Base-by-base conservation (phyloP, 129 eudicot species). In the Gnaphalium uliginosum region DNA sequence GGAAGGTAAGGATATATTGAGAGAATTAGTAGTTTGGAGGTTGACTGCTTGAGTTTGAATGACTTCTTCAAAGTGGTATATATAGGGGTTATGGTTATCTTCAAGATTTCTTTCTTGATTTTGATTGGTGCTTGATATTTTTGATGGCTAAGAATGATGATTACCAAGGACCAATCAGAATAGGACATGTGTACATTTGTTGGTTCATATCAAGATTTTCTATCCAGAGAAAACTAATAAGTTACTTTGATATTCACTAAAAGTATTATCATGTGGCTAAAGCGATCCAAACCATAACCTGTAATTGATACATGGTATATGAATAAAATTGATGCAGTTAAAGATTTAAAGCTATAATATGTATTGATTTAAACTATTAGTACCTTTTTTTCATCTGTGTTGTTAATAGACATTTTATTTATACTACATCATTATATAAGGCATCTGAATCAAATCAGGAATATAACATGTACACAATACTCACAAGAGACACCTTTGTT, bases 91-190 rank as follows among this genome's bases (percentile, higher is more conserved):
- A 18, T 1, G 7, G 61, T 83, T 82, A 83, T 82, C 87, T 73
- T 67, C 29, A 11, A 61, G 39, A 83, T 82, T 68, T 75, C 51
- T 73, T 66, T 82, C 72, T 54, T 37, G 65, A 33, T 72, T 72
- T 69, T 79, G 32, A 82, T 79, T 85, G 86, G 89, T 74, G 68
- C 77, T 7, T 63, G 75, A 59, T 63, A 79, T 78, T 62, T 63
- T 78, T 69, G 66, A 51, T 80, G 75, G 71, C 68, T 66, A 75
- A 75, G 72, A 48, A 5, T 0, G 53, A 65, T 15, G 51, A 51
- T 66, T 66, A 9, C 9, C 61, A 9, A 25, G 19, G 58, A 21
- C 79, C 79, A 66, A 73, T 32, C 35, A 37, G 9, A 41, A 63
- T 5, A 73, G 6, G 69, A 57, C 83, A 70, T 33, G 76, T 78